Conservation (phyloP, 2,329 filamentous ascomycete species). For the Parafenestella ontariensis region DNA sequence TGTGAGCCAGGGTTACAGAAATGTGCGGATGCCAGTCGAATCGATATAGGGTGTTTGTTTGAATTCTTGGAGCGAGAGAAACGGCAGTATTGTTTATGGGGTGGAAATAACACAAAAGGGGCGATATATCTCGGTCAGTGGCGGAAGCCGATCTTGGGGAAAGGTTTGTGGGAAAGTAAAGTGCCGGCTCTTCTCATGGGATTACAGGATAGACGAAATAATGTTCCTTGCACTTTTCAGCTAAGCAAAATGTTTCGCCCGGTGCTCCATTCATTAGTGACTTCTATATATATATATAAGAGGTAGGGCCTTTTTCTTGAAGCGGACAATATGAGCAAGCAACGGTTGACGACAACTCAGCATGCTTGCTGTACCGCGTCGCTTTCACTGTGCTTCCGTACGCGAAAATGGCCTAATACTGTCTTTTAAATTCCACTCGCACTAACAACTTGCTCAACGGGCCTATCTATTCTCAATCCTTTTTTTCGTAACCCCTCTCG, state of each 20-base stretch:
- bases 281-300: no score
- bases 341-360: no score
- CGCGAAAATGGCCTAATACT: no score
- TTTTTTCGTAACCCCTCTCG: no score
- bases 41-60: not conserved
- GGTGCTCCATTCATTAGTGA: no score
- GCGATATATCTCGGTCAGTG: not conserved
- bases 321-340: no score
- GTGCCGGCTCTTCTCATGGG: slow-evolving; percentile 5
- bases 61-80: not conserved
- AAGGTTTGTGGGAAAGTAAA: not conserved
- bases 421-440: no score
- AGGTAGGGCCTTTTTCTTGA: not conserved
- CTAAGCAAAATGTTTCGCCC: not conserved
- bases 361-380: no score
- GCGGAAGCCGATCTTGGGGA: not conserved
- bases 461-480: no score
- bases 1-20: not conserved
- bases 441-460: no score
- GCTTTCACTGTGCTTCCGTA: no score
- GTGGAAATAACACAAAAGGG: not conserved
- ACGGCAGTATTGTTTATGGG: not conserved
- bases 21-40: not conserved
- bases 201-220: slow-evolving; percentile 17
- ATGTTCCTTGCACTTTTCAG: not conserved